Conservation (phyloP, 208 protist genomes). For the Leishmania turanica region DNA sequence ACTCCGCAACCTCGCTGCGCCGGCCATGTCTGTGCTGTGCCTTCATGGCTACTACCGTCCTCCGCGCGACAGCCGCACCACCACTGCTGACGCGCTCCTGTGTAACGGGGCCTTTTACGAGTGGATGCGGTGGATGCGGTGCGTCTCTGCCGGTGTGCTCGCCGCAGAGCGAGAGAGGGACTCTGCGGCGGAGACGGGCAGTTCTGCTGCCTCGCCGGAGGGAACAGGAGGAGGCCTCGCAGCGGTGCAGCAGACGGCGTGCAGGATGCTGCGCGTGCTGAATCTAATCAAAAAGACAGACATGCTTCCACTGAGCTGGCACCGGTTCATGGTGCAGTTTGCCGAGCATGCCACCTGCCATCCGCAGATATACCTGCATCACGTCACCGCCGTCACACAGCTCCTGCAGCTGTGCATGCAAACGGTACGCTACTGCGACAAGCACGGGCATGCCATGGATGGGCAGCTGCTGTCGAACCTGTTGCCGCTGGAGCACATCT, state of each 20-base stretch:
- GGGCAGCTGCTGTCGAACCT: conserved; percentile 14
- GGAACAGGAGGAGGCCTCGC: not conserved
- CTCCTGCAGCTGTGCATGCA: conserved; percentile 32
- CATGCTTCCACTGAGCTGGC: conserved; percentile 37
- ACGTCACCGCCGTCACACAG: conserved; percentile 15
- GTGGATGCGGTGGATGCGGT: conserved; percentile 61
- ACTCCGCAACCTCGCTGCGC: conserved; percentile 32
- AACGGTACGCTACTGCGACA: conserved; percentile 17
- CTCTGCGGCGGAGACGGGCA: conserved; percentile 1
- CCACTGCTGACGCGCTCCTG: conserved; percentile 43
- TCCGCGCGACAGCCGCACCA: conserved; percentile 29
- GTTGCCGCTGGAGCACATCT: conserved; percentile 47
- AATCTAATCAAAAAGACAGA: conserved; percentile 37
- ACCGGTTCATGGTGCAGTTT: conserved; percentile 38
- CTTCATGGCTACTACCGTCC: conserved; percentile 43
- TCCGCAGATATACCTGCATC: conserved; percentile 38
- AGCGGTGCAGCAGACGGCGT: conserved; percentile 18
- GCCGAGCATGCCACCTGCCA: conserved; percentile 34
- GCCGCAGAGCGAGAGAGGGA: not conserved
- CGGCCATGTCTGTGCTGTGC: conserved; percentile 13
- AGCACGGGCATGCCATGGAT: conserved; percentile 10
- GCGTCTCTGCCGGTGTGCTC: conserved; percentile 18
- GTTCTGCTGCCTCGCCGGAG: not conserved
- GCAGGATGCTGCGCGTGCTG: conserved; percentile 35
- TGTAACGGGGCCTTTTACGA: conserved; percentile 53